phyloP scores from a whole-genome alignment of 306 rosid genomes.

The Boehmeria nivea region DNA sequence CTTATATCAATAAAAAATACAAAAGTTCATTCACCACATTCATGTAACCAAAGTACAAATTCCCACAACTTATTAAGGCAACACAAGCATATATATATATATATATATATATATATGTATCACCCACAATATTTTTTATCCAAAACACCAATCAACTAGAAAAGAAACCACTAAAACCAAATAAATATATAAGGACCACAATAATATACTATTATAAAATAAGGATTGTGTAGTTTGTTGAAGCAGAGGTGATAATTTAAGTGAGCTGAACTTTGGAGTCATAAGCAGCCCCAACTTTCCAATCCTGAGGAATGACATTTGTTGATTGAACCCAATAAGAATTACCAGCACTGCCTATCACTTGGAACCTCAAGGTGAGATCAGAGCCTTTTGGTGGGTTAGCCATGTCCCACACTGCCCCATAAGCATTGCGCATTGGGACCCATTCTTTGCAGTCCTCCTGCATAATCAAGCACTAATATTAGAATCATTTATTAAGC shows the following conservation, averaged over 20 bases:
- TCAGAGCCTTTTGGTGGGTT: constrained; percentile 49
- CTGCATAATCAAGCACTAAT: constrained; percentile 22
- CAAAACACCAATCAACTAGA: too few relatives aligned
- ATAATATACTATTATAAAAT: too few relatives aligned
- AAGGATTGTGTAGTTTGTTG: too few relatives aligned
- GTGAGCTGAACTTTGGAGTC: constrained; percentile 55
- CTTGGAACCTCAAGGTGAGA: constrained; percentile 55
- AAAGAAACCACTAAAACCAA: too few relatives aligned
- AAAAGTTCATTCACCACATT: too few relatives aligned
- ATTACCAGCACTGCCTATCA: constrained; percentile 36
- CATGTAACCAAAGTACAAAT: neutral
- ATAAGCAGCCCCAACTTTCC: constrained; percentile 64
- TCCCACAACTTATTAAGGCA: neutral
- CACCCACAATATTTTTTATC: too few relatives aligned
- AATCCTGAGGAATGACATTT: constrained; percentile 52
- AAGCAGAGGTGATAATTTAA: constrained; percentile 7
- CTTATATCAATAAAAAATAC: too few relatives aligned
- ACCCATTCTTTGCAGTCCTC: constrained; percentile 63
- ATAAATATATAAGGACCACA: too few relatives aligned
- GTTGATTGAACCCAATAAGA: constrained; percentile 43
- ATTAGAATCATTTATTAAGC: too few relatives aligned
- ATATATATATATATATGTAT: too few relatives aligned
- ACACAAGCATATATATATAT: neutral
- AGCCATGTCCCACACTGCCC: constrained; percentile 60
- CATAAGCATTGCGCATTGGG: constrained; percentile 52